A percentile compares a stretch with the other conserved stretches of the same genome.
phyloP scores from a whole-genome alignment of 2,329 filamentous ascomycete species.

The Cladosporium sp. region DNA sequence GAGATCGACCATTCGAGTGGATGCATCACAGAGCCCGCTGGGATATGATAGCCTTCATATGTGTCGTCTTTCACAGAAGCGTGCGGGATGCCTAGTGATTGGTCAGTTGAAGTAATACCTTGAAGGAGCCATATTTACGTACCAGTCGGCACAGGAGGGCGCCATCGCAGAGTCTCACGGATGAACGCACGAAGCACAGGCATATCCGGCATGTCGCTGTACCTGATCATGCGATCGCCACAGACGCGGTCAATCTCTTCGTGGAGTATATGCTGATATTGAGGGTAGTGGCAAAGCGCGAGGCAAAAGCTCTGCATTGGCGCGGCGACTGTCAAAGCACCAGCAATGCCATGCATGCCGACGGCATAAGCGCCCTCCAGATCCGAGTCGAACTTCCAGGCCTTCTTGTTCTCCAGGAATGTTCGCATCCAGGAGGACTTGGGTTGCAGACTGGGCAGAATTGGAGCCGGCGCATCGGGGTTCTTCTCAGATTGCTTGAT shows the following conservation, averaged over 20 bases:
- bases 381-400: constrained; percentile 40
- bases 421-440: constrained; percentile 40
- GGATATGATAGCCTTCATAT: constrained; percentile 24
- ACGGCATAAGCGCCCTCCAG: constrained; percentile 43
- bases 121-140: not conserved
- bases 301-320: constrained; percentile 45
- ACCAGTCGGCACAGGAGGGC: constrained; percentile 47
- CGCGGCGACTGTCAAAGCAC: constrained; percentile 43
- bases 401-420: constrained; percentile 37
- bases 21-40: constrained; percentile 21
- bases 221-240: constrained; percentile 49
- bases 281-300: constrained; percentile 42
- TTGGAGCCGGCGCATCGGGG: constrained; percentile 16
- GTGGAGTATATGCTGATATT: constrained; percentile 41
- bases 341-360: constrained; percentile 45
- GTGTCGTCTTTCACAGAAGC: constrained; percentile 17
- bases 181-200: constrained; percentile 53
- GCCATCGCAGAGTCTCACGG: constrained; percentile 57
- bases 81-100: constrained; percentile 19
- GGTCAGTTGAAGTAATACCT: constrained; percentile 19
- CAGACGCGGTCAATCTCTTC: constrained; percentile 55
- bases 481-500: constrained; percentile 5
- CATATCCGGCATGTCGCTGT: constrained; percentile 47
- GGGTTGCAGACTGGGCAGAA: constrained; percentile 22
- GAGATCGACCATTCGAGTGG: constrained; percentile 24